Evolutionary conservation across 192 early-diverging fungal genomes (phyloP), one percentile per base, ranked within the genome.

Genomic region (Entomortierella parvispora): DNA sequence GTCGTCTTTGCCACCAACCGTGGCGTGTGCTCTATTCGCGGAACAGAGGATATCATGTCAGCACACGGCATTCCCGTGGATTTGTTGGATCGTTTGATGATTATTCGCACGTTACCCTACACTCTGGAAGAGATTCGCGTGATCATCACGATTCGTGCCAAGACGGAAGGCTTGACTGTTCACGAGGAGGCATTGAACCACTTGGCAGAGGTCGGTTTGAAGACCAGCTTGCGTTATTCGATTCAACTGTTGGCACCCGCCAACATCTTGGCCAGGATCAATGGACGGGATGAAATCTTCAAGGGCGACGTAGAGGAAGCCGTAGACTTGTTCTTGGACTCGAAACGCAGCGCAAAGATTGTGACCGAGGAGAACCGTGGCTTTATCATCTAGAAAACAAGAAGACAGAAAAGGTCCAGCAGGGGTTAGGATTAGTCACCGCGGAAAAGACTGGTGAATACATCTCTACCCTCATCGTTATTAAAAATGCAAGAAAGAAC

Each of bases 1-100:
- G 98, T 99, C 15, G 92, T 99, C 50, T 92, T 99, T 82, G 98
- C 98, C 4, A 97, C 97, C 25, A 99, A 99, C 82, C 90, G 96
- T 57, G 96, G 96, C 47, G 92, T 96, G 82, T 96, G 94, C 79
- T 34, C 71, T 2, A 86, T 87, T 51, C 88, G 93, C 62, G 93
- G 93, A 61, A 94, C 91, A 43, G 93, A 94, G 54, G 90, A 88
- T 76, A 82, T 90, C 54, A 53, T 82, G n/a, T 85, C 94, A 3
- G 92, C 94, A 14, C 98, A 99, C 69, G 98, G 98, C 57, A 95
- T 99, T 56, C 98, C 98, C 10, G 88, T 96, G 29, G 98, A 99
- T 84, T 84, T 99, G 43, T 84, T 99, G 33, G 98, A 99, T 79
- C 92, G 98, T 44, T 88, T 97, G 64, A 83, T 98, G 25, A 99